Evolutionary conservation across 192 early-diverging fungal species (phyloP), one percentile per base, ranked within the genome.

Genomic region (Funneliformis mosseae): DNA sequence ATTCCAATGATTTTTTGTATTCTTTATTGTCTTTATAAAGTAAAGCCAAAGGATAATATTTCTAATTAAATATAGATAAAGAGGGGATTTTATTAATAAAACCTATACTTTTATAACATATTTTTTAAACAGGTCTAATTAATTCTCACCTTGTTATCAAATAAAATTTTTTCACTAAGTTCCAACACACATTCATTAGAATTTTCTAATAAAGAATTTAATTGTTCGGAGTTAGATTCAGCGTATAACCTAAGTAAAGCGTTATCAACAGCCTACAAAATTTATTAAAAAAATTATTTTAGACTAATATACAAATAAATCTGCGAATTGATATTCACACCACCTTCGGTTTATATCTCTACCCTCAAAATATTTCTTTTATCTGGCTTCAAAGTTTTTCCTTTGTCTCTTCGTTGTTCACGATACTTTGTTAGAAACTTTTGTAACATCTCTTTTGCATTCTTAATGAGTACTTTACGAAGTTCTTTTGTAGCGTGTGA

Each of bases 41-140:
- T 1, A 93, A 71, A 10, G 85, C 87, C 0, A 94, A 81, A 8
- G 89, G 89, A 81, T 92, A 94, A 79, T 88, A 88, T 77, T 87
- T 86, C 87, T 89, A 55, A 41, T 18, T 21, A 42, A 28, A 50
- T 59, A 76, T 39, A 45, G 25, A 75, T 5, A 42, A 69, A 69
- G 8, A 69, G 12, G 10, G 9, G 12, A 10, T 21, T 41, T 45
- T 16, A 70, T 43, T 70, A 55, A 16, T 42, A 27, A 18, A 69
- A 18, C 18, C 2, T 42, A 0, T n/a, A 70, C n/a, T 25, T 67
- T 38, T 12, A 33, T n/a, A n/a, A n/a, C n/a, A n/a, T n/a, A n/a
- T n/a, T n/a, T n/a, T n/a, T n/a, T n/a, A n/a, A n/a, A n/a, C n/a
- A n/a, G n/a, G n/a, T n/a, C n/a, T n/a, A n/a, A n/a, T n/a, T n/a